phyloP scores from a whole-genome alignment of 2,329 filamentous ascomycete genomes.

The Septoria petroselini region DNA sequence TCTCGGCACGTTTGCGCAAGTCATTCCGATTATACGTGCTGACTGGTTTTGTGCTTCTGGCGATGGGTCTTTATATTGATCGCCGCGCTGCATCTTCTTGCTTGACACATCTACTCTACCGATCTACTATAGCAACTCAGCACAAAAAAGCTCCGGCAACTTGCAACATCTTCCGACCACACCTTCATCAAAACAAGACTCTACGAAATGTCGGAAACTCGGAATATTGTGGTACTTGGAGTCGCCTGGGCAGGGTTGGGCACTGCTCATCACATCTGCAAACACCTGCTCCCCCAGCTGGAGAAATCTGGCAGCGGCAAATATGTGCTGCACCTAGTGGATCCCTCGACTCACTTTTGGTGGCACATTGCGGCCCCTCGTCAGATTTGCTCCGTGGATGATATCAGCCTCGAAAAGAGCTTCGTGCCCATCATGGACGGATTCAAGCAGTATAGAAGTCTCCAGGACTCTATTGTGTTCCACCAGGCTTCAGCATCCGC shows the following conservation, averaged over 20 bases:
- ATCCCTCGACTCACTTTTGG: constrained; percentile 53
- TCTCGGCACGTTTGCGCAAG: no score
- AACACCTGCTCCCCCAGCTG: constrained; percentile 49
- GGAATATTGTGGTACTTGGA: constrained; percentile 53
- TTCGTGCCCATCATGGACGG: constrained; percentile 50
- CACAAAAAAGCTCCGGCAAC: not conserved
- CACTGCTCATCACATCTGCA: constrained; percentile 54
- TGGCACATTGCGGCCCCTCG: constrained; percentile 54
- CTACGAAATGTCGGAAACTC: constrained; percentile 35
- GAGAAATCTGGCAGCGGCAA: constrained; percentile 30
- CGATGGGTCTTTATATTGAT: no score
- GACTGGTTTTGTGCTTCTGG: no score
- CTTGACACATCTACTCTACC: no score
- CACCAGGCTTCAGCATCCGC: constrained; percentile 50
- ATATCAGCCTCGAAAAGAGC: constrained; percentile 49
- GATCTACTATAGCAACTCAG: not conserved
- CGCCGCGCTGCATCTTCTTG: no score
- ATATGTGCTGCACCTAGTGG: constrained; percentile 56
- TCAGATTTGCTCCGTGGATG: constrained; percentile 48
- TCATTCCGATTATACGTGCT: no score
- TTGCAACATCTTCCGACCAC: no score
- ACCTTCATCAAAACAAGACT: not conserved
- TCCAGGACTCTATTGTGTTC: constrained; percentile 42
- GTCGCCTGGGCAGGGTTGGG: constrained; percentile 54
- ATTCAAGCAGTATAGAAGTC: constrained; percentile 51